These are phyloP conservation scores for Penicillium lividum DNA, from an alignment of 495 filamentous ascomycete species.

Conservation along the genomic window DNA sequence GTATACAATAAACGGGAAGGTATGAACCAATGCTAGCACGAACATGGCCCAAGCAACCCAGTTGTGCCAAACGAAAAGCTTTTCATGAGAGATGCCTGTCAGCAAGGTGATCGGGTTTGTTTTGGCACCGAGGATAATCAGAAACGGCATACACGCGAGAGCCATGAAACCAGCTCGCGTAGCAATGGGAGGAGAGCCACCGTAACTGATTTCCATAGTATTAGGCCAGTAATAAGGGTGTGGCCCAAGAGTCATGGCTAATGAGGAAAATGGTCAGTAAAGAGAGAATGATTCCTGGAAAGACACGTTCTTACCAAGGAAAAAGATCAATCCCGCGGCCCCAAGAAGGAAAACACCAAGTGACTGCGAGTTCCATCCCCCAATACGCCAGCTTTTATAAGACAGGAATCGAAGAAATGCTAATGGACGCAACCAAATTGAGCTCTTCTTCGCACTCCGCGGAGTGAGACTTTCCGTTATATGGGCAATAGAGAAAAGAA, in stretches of 20 bases:
- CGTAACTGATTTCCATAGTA: slow-evolving; percentile 41
- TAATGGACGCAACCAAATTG: slow-evolving; percentile 27
- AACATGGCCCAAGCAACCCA: slow-evolving; percentile 58
- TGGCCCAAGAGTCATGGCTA: slow-evolving; percentile 51
- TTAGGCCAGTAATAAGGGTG: slow-evolving; percentile 61
- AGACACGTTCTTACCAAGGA: slow-evolving; percentile 38
- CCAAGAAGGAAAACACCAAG: slow-evolving; percentile 45
- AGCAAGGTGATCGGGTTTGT: slow-evolving; percentile 49
- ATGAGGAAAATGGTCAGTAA: background rate
- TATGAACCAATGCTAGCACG: slow-evolving; percentile 54
- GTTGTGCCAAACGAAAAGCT: slow-evolving; percentile 54
- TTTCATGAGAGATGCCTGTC: slow-evolving; percentile 58
- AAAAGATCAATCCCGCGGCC: slow-evolving; percentile 44
- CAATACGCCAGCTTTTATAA: slow-evolving; percentile 43
- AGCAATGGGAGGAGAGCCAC: slow-evolving; percentile 52
- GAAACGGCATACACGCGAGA: slow-evolving; percentile 51
- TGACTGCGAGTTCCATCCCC: slow-evolving; percentile 43
- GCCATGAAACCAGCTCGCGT: slow-evolving; percentile 55
- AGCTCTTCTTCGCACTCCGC: slow-evolving; percentile 11
- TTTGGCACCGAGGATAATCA: slow-evolving; percentile 40
- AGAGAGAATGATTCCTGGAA: background rate
- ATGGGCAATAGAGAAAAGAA: slow-evolving; percentile 46
- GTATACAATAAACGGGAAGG: slow-evolving; percentile 59
- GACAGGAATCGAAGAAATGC: slow-evolving; percentile 36
- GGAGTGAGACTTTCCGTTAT: slow-evolving; percentile 25